phyloP scores from a whole-genome alignment of 768 basidiomycete genomes.

The Boletus sensibilis region DNA sequence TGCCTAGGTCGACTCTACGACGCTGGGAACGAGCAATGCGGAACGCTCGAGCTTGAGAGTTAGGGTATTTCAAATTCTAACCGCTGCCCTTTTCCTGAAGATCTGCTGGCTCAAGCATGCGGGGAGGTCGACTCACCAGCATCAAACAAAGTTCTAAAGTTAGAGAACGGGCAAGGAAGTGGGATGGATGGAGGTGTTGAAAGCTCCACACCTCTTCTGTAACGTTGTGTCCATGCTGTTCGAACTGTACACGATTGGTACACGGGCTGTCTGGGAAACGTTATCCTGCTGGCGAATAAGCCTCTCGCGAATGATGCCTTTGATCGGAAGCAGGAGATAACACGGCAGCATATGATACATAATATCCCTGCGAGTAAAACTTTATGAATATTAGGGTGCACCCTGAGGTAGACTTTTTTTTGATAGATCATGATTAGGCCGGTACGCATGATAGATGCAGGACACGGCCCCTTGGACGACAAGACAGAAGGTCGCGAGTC shows the following conservation, averaged over 20 bases:
- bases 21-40: neutral
- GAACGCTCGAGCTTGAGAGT: slow-evolving; percentile 13
- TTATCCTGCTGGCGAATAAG: slow-evolving; percentile 17
- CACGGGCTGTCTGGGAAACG: slow-evolving; percentile 19
- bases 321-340: slow-evolving; percentile 29
- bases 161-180: slow-evolving; percentile 1
- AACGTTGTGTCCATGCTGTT: slow-evolving; percentile 28
- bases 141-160: slow-evolving; percentile 16
- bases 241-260: slow-evolving; percentile 6
- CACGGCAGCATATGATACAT: slow-evolving; percentile 27
- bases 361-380: slow-evolving; percentile 29
- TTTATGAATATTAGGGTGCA: slow-evolving; percentile 30
- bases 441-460: slow-evolving; percentile 11
- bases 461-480: slow-evolving; percentile 9
- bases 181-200: slow-evolving; percentile 1
- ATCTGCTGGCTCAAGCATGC: slow-evolving; percentile 19
- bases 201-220: slow-evolving; percentile 21
- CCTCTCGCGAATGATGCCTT: slow-evolving; percentile 8
- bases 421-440: slow-evolving; percentile 14
- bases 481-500: slow-evolving; percentile 5
- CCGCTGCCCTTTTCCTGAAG: slow-evolving; percentile 5
- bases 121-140: slow-evolving; percentile 2
- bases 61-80: slow-evolving; percentile 34
- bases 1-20: neutral
- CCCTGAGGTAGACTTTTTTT: slow-evolving; percentile 28